Base-by-base conservation (phyloP, 139 green algal species). In the Coelastrella sp. region DNA sequence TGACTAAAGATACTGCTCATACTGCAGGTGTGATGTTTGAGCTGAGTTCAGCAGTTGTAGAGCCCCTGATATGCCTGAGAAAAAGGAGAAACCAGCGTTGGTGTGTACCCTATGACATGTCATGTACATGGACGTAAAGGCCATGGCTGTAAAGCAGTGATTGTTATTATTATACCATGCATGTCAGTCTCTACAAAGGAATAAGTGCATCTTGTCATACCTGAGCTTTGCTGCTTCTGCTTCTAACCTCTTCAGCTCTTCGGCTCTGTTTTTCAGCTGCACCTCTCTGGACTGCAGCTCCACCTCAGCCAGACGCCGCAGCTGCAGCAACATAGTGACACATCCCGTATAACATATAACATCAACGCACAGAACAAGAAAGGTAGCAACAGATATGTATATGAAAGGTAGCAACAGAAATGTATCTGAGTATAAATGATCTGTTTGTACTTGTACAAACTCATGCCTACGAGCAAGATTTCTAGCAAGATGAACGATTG, bases 301-400 rank as follows among this genome's bases (percentile, higher is more conserved):
- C 2, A 57, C 73, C 25, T 81, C 73, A 48, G 73, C 48, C 48
- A 68, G 73, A 27, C 75, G 51, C 51, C 66, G 66, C 53, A 71
- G 27, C 51, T 82, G 75, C 35, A 57, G 53, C 21, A 41, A 41
- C 23, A 73, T 11, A 73, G 19, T 19, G 64, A 41, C 21, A 40
- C n/a, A n/a, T n/a, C n/a, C n/a, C n/a, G 1, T 23, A 11, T 0
- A 6, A 30, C 57, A 66, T 40, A 6, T 40, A 19, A 19, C 57
- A 64, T 13, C 57, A 64, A 19, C 57, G 27, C 15, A 17, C 27
- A 23, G 6, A 66, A 6, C 57, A 66, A 23, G 19, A 66, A 23
- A 17, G 30, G 57, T n/a, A 8, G 57, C 57, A 66, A 23, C 57
- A 66, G 57, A 17, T 34, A 77, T 60, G 25, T 40, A 7, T 2